Evolutionary conservation across 2,329 filamentous ascomycete species (phyloP).

Genomic region (Colletotrichum zoysiae): DNA sequence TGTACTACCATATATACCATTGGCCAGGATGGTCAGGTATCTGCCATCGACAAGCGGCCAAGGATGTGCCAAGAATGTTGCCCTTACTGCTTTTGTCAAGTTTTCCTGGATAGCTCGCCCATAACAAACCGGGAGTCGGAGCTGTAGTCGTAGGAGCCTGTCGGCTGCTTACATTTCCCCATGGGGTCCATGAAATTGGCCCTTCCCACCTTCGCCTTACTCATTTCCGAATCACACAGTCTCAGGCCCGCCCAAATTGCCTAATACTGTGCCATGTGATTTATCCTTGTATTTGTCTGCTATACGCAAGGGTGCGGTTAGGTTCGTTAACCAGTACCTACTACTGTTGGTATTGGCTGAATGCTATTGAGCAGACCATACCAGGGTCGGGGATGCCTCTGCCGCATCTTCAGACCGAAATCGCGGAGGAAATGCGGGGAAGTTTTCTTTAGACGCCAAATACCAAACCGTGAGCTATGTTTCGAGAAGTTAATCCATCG

Average conservation of each 20-base stretch:
- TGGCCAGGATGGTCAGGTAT: constrained; percentile 23
- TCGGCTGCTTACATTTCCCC: constrained; percentile 19
- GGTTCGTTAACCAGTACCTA: background rate
- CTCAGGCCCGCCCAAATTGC: background rate
- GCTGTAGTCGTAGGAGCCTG: background rate
- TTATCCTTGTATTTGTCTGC: background rate
- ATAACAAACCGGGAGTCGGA: constrained; percentile 1
- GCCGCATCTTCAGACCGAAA: constrained; percentile 4
- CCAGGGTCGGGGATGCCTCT: background rate
- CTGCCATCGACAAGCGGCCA: constrained; percentile 17
- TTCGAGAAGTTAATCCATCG: background rate
- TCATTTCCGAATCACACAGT: background rate
- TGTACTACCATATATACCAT: background rate
- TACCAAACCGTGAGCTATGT: background rate
- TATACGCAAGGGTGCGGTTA: background rate
- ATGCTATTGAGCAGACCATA: background rate
- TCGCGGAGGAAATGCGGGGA: constrained; percentile 1
- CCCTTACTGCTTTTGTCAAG: constrained; percentile 3
- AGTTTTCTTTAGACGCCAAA: background rate
- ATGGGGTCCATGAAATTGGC: constrained; percentile 20
- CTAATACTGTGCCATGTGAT: background rate
- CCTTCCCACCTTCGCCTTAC: background rate
- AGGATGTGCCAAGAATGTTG: constrained; percentile 24
- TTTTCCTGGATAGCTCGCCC: constrained; percentile 8
- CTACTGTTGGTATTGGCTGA: too few species aligned